Percentiles rank a stretch among this genome's conserved stretches.
Evolutionary conservation across 768 basidiomycete genomes (phyloP).

Genomic region (Panaeolus papilionaceus): DNA sequence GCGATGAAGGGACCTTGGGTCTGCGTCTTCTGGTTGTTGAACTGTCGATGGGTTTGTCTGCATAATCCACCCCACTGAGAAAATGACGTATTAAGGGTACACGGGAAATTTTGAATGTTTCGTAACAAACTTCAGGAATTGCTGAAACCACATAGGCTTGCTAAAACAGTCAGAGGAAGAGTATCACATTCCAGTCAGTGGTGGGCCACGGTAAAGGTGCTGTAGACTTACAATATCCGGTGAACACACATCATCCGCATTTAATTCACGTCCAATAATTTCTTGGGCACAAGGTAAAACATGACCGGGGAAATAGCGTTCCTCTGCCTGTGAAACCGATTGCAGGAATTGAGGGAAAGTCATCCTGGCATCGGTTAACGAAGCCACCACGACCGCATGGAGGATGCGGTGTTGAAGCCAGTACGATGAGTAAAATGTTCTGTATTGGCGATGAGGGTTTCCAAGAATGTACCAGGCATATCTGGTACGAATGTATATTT

Average conservation of each 20-base stretch:
- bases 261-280: slow-evolving; percentile 52
- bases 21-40: slow-evolving; percentile 20
- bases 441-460: slow-evolving; percentile 52
- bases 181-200: neutral
- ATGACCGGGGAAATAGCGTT: neutral
- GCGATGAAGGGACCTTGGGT: slow-evolving; percentile 33
- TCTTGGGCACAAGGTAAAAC: slow-evolving; percentile 22
- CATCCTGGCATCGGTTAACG: slow-evolving; percentile 40
- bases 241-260: slow-evolving; percentile 46
- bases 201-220: slow-evolving; percentile 3
- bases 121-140: slow-evolving; percentile 42
- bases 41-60: slow-evolving; percentile 10
- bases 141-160: slow-evolving; percentile 48
- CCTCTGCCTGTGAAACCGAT: slow-evolving; percentile 35
- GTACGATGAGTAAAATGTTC: slow-evolving; percentile 49
- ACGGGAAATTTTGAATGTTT: slow-evolving; percentile 37
- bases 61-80: slow-evolving; percentile 18
- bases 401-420: slow-evolving; percentile 57
- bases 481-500: slow-evolving; percentile 66
- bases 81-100: slow-evolving; percentile 47
- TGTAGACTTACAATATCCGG: slow-evolving; percentile 51
- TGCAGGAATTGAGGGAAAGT: slow-evolving; percentile 47
- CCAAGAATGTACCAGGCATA: slow-evolving; percentile 76
- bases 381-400: slow-evolving; percentile 50
- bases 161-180: slow-evolving; percentile 31